phyloP scores from a whole-genome alignment of 1,139 yeast species.

The Trichomonascaceae sp. region DNA sequence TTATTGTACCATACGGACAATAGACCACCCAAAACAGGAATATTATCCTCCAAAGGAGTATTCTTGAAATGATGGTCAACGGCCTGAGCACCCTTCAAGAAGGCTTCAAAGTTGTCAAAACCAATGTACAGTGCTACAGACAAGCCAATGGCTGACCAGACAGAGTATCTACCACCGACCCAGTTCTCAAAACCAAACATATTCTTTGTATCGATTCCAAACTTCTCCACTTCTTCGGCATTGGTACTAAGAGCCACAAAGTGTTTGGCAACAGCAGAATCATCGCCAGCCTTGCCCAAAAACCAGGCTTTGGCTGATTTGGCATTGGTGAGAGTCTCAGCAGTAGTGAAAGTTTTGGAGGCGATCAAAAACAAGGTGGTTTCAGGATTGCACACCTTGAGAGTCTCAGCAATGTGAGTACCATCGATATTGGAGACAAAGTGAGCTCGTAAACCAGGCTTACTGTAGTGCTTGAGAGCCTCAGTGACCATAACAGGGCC shows the following conservation, averaged over 20 bases:
- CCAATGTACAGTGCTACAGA: conserved; percentile 95
- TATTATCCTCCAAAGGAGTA: conserved; percentile 84
- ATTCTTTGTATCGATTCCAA: conserved; percentile 94
- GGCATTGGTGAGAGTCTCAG: conserved; percentile 95
- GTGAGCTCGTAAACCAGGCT: conserved; percentile 71
- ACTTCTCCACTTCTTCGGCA: conserved; percentile 81
- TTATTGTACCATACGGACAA: conserved; percentile 97
- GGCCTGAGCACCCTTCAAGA: conserved; percentile 96
- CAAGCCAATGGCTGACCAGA: conserved; percentile 97
- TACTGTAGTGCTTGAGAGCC: conserved; percentile 85
- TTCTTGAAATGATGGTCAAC: conserved; percentile 83
- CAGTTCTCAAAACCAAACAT: conserved; percentile 98
- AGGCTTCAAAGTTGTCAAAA: conserved; percentile 81
- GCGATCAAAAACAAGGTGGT: conserved; percentile 93
- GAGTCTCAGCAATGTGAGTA: conserved; percentile 89
- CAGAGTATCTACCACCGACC: conserved; percentile 99
- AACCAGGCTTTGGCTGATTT: conserved; percentile 94
- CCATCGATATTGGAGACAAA: conserved; percentile 98
- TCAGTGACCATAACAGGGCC: conserved; percentile 99
- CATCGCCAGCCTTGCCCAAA: conserved; percentile 61
- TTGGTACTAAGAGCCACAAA: conserved; percentile 95
- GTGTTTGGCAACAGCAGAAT: conserved; percentile 83
- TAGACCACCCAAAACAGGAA: conserved; percentile 89
- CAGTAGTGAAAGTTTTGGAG: conserved; percentile 97
- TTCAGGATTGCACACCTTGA: conserved; percentile 74